Evolutionary conservation across 83 land plant genomes (phyloP).

Genomic region (Thuja plicata): DNA sequence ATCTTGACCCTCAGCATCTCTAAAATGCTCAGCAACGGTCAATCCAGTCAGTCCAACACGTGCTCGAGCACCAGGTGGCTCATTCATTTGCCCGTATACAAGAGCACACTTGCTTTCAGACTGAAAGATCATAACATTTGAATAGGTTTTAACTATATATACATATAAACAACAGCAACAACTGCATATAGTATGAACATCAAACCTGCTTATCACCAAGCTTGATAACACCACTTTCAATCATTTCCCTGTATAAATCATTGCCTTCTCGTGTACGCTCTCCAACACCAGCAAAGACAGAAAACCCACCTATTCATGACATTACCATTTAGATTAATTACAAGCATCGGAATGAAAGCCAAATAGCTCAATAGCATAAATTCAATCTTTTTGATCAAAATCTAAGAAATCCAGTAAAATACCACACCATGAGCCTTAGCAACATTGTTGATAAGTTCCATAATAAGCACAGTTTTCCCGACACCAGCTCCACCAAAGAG

Average conservation of each 20-base stretch:
- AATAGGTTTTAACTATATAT: background rate
- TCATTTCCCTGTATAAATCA: slow-evolving; percentile 97
- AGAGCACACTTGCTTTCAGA: slow-evolving; percentile 95
- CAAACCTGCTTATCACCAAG: slow-evolving; percentile 93
- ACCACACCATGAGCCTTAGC: slow-evolving; percentile 92
- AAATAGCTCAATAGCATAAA: background rate
- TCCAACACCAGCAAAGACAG: slow-evolving; percentile 98
- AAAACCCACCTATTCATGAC: slow-evolving; percentile 81
- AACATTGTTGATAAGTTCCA: slow-evolving; percentile 96
- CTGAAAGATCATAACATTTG: slow-evolving; percentile 28
- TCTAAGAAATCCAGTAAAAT: background rate
- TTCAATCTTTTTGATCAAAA: background rate
- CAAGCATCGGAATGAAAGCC: background rate
- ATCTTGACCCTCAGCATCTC: slow-evolving; percentile 96
- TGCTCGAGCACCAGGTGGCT: slow-evolving; percentile 99
- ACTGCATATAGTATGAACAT: slow-evolving; percentile 5
- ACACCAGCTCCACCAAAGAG: slow-evolving; percentile 98
- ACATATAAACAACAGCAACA: slow-evolving; percentile 1
- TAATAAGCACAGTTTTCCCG: slow-evolving; percentile 92
- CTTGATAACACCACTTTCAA: slow-evolving; percentile 99
- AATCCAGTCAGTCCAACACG: slow-evolving; percentile 95
- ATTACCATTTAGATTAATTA: background rate
- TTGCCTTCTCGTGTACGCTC: slow-evolving; percentile 96
- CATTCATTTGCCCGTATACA: slow-evolving; percentile 98
- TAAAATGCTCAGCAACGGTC: slow-evolving; percentile 94